Evolutionary conservation across 352 stramenopile genomes (phyloP), one percentile per base, ranked within the genome.

Genomic region (Phytopythium cucurbitacearum): DNA sequence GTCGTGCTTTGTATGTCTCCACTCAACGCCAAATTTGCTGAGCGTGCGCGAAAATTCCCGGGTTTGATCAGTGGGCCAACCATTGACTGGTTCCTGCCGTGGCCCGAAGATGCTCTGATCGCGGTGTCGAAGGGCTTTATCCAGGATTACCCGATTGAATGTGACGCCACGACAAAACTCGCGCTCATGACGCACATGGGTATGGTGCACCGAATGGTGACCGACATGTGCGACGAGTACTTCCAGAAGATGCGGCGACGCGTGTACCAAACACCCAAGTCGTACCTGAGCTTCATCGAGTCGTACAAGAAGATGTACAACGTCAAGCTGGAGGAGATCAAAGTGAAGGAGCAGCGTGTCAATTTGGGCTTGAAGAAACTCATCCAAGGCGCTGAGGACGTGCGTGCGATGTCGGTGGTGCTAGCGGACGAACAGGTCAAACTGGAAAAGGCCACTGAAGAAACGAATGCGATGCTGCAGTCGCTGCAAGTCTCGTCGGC

Each of bases 41-140:
- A 98, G 11, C 83, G 97, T 13, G 96, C 96, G 4, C 82, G 96
- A 2, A 99, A 99, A 60, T 99, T 99, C 68, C 97, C 97, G 7
- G 94, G 96, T 5, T 75, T 99, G 32, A 98, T 99, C 52, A 98
- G 83, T 45, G 94, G 90, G 4, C 95, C 95, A n/a, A 99, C 97
- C 3, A 99, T 99, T 60, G 97, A 99, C 55, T 99, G 96, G 96
- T 99, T 99, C 76, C 71, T 99, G 41, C 85, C 94, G n/a, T 99
- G 97, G 97, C 97, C 97, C 5, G 94, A 99, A 78, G 96, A 99
- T 60, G 97, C 97, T 5, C 74, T 99, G 6, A 97, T 99, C 11
- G 94, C 90, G 34, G 96, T 99, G 39, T 98, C 94, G 9, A 94
- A 97, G 59, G 95, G 96, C 0, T 98, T 99, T 51, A 98, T 99